phyloP scores from a whole-genome alignment of 2,329 filamentous ascomycete species.

The Rhynchosporium graminicola region DNA sequence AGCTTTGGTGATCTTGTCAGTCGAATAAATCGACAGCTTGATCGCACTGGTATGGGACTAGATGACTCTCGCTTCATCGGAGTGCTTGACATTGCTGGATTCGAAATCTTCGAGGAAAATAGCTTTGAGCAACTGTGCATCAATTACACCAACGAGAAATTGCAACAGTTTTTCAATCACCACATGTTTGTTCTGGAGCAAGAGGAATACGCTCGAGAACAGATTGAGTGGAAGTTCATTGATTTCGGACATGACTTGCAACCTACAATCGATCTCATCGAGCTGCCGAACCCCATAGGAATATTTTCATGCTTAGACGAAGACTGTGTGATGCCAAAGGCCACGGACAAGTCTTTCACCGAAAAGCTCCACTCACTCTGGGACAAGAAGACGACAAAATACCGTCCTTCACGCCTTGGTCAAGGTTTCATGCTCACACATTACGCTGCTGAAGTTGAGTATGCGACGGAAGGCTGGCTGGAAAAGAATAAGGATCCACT shows the following conservation, averaged over 20 bases:
- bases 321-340: conserved; percentile 98
- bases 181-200: conserved; percentile 99
- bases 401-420: conserved; percentile 80
- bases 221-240: conserved; percentile 99
- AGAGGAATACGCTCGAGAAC: conserved; percentile 94
- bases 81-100: conserved; percentile 97
- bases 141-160: conserved; percentile 99
- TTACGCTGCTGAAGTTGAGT: conserved; percentile 97
- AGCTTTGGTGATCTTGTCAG: conserved; percentile 90
- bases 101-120: conserved; percentile 98
- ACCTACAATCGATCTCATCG: conserved; percentile 96
- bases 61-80: conserved; percentile 97
- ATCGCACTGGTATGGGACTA: conserved; percentile 76
- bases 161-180: conserved; percentile 99
- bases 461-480: conserved; percentile 90
- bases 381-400: conserved; percentile 95
- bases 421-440: conserved; percentile 96
- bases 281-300: conserved; percentile 93
- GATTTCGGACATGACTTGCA: conserved; percentile 97
- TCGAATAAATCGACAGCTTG: conserved; percentile 88
- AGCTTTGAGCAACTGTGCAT: conserved; percentile 99
- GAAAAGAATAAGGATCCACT: conserved; percentile 99
- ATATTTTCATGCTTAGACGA: conserved; percentile 98
- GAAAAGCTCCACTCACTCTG: conserved; percentile 96
- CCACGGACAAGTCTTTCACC: conserved; percentile 93